Percentiles rank a stretch among this genome's conserved stretches.
Evolutionary conservation across 2,329 filamentous ascomycete genomes (phyloP).

Genomic region (Aspergillus pseudoglaucus): DNA sequence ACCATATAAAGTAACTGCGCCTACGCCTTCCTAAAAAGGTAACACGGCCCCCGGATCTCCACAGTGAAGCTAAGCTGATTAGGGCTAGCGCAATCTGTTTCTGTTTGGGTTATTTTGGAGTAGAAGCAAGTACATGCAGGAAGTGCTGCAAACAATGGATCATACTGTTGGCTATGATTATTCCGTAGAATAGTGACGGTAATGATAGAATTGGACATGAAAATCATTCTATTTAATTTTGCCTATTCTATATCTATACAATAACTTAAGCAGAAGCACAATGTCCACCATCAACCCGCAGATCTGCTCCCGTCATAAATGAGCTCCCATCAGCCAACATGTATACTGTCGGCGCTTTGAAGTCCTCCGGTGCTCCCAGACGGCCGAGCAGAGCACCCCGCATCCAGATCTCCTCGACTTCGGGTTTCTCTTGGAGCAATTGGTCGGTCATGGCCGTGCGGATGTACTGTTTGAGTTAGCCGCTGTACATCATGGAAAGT

Average conservation of each 20-base stretch:
- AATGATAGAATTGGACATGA: not conserved
- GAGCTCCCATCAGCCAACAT: slow-evolving; percentile 32
- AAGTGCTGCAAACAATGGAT: not conserved
- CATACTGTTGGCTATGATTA: not conserved
- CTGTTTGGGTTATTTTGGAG: not conserved
- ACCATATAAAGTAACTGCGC: not conserved
- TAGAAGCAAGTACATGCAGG: not conserved
- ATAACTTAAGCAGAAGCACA: slow-evolving; percentile 25
- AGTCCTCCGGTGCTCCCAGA: slow-evolving; percentile 42
- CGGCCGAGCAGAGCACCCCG: slow-evolving; percentile 45
- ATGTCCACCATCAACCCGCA: slow-evolving; percentile 36
- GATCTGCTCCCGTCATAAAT: slow-evolving; percentile 36
- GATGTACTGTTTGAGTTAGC: slow-evolving; percentile 35
- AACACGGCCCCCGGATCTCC: not conserved
- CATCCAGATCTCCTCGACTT: slow-evolving; percentile 50
- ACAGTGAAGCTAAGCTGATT: not conserved
- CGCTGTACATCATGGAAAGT: not conserved
- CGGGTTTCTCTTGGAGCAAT: slow-evolving; percentile 40
- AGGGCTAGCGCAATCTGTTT: not conserved
- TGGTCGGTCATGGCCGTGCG: slow-evolving; percentile 45
- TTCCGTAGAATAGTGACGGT: too few species aligned
- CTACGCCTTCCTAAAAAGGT: not conserved
- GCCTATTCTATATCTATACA: not conserved
- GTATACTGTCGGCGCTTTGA: slow-evolving; percentile 30
- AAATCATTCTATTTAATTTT: not conserved